A percentile compares a stretch with the other conserved stretches of the same genome.
phyloP scores from a whole-genome alignment of 352 stramenopile genomes.

The Pythium aquatile region DNA sequence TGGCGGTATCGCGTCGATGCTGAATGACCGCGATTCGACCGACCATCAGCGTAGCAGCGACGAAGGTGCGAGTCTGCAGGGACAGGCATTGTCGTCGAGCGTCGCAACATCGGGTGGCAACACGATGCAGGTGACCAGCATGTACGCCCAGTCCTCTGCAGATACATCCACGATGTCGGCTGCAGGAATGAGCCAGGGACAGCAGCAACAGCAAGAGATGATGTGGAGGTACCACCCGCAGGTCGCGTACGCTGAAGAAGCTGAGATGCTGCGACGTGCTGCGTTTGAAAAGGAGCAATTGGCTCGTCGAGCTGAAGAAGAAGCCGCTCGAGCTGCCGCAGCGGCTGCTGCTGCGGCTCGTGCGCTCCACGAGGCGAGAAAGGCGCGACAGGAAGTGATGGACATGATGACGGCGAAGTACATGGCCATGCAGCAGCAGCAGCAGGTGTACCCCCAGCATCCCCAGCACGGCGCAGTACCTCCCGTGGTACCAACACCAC shows the following conservation, averaged over 20 bases:
- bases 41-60: slow-evolving; percentile 41
- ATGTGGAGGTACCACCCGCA: slow-evolving; percentile 75
- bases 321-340: slow-evolving; percentile 67
- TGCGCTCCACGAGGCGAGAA: slow-evolving; percentile 71
- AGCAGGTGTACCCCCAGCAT: slow-evolving; percentile 31
- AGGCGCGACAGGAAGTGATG: slow-evolving; percentile 77
- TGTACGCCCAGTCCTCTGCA: background rate
- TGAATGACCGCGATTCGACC: slow-evolving; percentile 19
- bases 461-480: slow-evolving; percentile 16
- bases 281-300: slow-evolving; percentile 62
- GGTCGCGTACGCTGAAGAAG: slow-evolving; percentile 70
- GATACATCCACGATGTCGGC: slow-evolving; percentile 27
- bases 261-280: slow-evolving; percentile 60
- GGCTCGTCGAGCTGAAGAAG: slow-evolving; percentile 75
- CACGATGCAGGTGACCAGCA: slow-evolving; percentile 13
- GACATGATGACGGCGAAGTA: slow-evolving; percentile 80
- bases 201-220: slow-evolving; percentile 43
- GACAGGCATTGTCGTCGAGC: background rate
- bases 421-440: slow-evolving; percentile 72
- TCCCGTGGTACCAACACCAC: slow-evolving; percentile 10
- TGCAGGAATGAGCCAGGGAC: slow-evolving; percentile 21
- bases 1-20: slow-evolving; percentile 19
- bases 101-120: slow-evolving; percentile 6
- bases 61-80: background rate
- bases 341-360: slow-evolving; percentile 65